Conservation (phyloP, 2,329 filamentous ascomycete genomes). For the Simplicillium sp. region DNA sequence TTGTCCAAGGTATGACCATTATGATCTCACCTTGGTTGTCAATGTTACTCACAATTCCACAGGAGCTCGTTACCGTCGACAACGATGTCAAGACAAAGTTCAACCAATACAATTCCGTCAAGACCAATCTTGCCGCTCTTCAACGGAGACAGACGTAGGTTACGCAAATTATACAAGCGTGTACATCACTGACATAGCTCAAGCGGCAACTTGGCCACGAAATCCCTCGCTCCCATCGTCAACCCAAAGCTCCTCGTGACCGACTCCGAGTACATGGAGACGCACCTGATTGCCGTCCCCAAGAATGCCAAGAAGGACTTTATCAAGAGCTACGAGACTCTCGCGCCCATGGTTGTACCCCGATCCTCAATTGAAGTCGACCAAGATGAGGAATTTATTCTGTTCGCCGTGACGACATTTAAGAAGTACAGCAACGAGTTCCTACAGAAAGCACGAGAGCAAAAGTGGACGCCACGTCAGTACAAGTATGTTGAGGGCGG, state of each 20-base stretch:
- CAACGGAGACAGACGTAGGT: constrained; percentile 80
- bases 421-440: constrained; percentile 87
- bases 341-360: constrained; percentile 87
- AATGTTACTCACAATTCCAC: background rate
- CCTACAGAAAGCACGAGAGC: constrained; percentile 81
- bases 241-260: constrained; percentile 71
- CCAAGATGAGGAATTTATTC: constrained; percentile 78
- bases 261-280: constrained; percentile 94
- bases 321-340: constrained; percentile 76
- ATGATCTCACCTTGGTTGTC: too few species aligned
- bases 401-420: constrained; percentile 86
- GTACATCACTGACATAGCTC: background rate
- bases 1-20: constrained; percentile 63
- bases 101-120: constrained; percentile 86
- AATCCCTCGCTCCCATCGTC: constrained; percentile 84
- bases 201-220: constrained; percentile 87
- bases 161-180: background rate
- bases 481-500: constrained; percentile 90
- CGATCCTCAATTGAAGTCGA: constrained; percentile 73
- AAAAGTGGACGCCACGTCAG: constrained; percentile 89
- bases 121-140: constrained; percentile 70
- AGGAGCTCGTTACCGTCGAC: constrained; percentile 88
- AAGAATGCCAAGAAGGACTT: constrained; percentile 77
- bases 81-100: constrained; percentile 94
- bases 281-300: constrained; percentile 85